Evolutionary conservation across 2,329 filamentous ascomycete species (phyloP), one percentile per base, ranked within the genome.

Genomic region (Colletotrichum coccodes): DNA sequence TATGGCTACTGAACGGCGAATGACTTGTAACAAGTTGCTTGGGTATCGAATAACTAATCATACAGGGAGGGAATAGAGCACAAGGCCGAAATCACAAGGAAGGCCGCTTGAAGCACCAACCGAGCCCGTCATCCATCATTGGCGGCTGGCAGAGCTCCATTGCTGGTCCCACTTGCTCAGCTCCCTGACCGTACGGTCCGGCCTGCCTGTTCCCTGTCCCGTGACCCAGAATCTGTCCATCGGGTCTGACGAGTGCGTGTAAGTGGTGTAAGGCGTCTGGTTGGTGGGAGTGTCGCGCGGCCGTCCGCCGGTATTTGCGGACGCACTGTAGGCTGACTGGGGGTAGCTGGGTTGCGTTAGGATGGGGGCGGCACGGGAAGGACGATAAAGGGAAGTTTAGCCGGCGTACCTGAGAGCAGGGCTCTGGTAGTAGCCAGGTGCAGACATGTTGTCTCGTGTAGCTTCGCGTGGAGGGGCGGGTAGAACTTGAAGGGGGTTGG

Each of bases 151-250:
- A n/a, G 30, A 50, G 16, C n/a, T 21, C 36, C 57, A 70, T 14
- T 21, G 44, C 32, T 18, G 36, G 30, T 62, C 26, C 57, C 52
- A 70, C n/a, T 54, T 30, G 12, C 21, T 44, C 50, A 70, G n/a
- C 21, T 63, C 49, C 8, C 30, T 14, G 14, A 28, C 36, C 23
- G 61, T 60, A 9, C 30, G 50, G 8, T 28, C 16, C 8, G 57
- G 49, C 44, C 53, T 70, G 16, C 42, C 6, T 2, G 63, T 46
- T 11, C 32, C 28, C 57, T 70, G 56, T 6, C 67, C 67, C 9
- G 63, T 68, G 26, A 49, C 52, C 49, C 52, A 70, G 16, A 70
- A 68, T 23, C 40, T 57, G 1, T 70, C 57, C 44, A 60, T 57
- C 23, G 50, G 18, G 38, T 46, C 52, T 21, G 23, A 36, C 30